Base-by-base conservation (phyloP, 1,284 basidiomycete genomes). In the Apiotrichum brassicae region DNA sequence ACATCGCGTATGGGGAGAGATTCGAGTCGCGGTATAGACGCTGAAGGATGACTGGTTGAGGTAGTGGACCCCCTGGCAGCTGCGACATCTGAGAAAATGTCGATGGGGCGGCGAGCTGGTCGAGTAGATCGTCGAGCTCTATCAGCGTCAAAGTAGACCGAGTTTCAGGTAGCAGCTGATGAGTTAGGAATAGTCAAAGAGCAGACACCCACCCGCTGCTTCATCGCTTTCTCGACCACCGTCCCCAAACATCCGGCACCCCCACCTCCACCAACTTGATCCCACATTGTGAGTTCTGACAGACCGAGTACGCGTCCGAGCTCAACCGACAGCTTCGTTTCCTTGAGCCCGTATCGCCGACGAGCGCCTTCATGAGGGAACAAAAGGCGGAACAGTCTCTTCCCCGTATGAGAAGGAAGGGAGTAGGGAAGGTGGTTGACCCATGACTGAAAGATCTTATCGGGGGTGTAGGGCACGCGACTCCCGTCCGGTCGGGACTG, bases 311-410 rank as follows among this genome's bases (percentile, higher is more conserved):
- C 76, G 14, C 78, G 69, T 2, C 77, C 75, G 0, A 92, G 74
- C 25, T 77, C 69, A 7, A 68, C 65, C 0, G 79, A 79, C n/a
- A 92, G 76, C n/a, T 68, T 76, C 6, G 75, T 73, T 72, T 92
- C 88, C 62, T 85, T 81, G 61, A 91, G 74, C 18, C 81, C 80
- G 58, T 87, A 92, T 62, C 82, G 82, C 25, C 88, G 76, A 25
- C 78, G 70, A 0, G 74, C 60, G 49, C 90, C 87, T 50, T 87
- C 81, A 48, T 90, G 82, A 0, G 89, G 88, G 64, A 90, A 90
- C n/a, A 92, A 72, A 3, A 90, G 67, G 1, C 82, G 79, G 61
- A 91, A 83, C 26, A 87, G 51, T 20, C 69, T 57, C 39, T 70
- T 68, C 8, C 72, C 69, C 0, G 63, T 66, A 2, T 56, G 43